These are phyloP conservation scores for Mrakia blollopis DNA, from an alignment of 768 basidiomycete species.

Conservation along the genomic window DNA sequence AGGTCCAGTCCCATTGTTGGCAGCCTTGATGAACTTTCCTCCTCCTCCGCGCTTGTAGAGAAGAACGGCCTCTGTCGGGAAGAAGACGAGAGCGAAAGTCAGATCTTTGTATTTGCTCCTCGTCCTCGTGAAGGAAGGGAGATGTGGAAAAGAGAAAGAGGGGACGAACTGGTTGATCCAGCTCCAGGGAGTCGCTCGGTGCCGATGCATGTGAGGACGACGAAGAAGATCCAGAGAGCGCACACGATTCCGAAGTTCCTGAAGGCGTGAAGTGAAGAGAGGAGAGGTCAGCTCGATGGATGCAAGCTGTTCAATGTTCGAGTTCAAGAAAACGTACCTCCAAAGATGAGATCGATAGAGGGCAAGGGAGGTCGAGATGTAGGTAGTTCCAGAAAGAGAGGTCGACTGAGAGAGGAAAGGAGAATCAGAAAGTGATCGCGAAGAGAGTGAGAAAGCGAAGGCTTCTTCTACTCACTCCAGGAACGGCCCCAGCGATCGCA, in stretches of 20 bases:
- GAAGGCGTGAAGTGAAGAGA: constrained; percentile 38
- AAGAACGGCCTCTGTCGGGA: constrained; percentile 40
- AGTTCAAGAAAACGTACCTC: no score
- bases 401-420: not conserved
- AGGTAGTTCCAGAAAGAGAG: constrained; percentile 33
- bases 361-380: constrained; percentile 16
- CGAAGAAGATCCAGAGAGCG: constrained; percentile 40
- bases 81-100: constrained; percentile 3
- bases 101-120: no score
- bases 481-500: not conserved
- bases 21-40: constrained; percentile 34
- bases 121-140: no score
- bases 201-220: constrained; percentile 40
- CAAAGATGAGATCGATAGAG: no score
- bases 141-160: constrained; percentile 1
- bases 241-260: constrained; percentile 43
- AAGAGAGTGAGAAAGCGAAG: constrained; percentile 35
- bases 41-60: constrained; percentile 42
- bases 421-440: constrained; percentile 16
- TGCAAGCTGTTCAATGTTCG: no score
- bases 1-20: constrained; percentile 6
- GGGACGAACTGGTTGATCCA: constrained; percentile 16
- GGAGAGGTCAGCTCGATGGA: constrained; percentile 13
- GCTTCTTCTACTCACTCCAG: constrained; percentile 36
- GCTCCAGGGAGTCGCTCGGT: constrained; percentile 34